phyloP scores from a whole-genome alignment of 2,329 filamentous ascomycete genomes.

The Aspergillus clavatus region DNA sequence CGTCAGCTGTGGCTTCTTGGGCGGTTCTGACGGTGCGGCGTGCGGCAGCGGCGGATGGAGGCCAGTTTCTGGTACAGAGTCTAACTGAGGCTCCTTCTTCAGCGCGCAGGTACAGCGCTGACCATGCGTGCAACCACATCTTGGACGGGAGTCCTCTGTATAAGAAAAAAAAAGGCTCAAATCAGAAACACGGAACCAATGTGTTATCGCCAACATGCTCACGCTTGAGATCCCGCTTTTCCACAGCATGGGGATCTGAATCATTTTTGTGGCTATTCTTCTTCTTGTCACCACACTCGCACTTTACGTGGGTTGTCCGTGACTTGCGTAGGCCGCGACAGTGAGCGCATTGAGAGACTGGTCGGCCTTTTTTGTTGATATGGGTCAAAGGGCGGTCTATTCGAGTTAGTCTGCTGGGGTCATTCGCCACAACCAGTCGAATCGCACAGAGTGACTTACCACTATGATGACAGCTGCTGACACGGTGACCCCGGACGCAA shows the following conservation, averaged over 20 bases:
- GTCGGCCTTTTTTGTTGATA: constrained; percentile 96
- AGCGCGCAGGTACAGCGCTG: constrained; percentile 57
- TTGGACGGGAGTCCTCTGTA: constrained; percentile 34
- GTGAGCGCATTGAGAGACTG: constrained; percentile 95
- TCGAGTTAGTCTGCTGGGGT: constrained; percentile 3
- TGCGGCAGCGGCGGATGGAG: constrained; percentile 37
- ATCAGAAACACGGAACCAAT: constrained; percentile 29
- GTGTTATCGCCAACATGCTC: constrained; percentile 30
- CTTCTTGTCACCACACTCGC: constrained; percentile 90
- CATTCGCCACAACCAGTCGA: not conserved
- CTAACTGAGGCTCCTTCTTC: constrained; percentile 53
- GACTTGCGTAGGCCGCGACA: constrained; percentile 96
- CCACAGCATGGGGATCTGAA: constrained; percentile 29
- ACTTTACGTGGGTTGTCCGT: constrained; percentile 89
- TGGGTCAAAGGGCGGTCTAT: constrained; percentile 85
- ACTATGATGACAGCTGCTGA: constrained; percentile 95
- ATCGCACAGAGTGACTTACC: constrained; percentile 56
- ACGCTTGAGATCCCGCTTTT: constrained; percentile 37
- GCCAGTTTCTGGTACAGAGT: constrained; percentile 47
- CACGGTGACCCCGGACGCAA: constrained; percentile 95
- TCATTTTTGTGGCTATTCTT: constrained; percentile 53
- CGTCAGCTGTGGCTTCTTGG: constrained; percentile 52
- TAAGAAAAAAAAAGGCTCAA: constrained; percentile 15
- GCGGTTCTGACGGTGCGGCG: constrained; percentile 41
- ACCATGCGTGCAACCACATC: constrained; percentile 53